Evolutionary conservation across 2,329 filamentous ascomycete species (phyloP).

Genomic region (Dendryphion nanum): DNA sequence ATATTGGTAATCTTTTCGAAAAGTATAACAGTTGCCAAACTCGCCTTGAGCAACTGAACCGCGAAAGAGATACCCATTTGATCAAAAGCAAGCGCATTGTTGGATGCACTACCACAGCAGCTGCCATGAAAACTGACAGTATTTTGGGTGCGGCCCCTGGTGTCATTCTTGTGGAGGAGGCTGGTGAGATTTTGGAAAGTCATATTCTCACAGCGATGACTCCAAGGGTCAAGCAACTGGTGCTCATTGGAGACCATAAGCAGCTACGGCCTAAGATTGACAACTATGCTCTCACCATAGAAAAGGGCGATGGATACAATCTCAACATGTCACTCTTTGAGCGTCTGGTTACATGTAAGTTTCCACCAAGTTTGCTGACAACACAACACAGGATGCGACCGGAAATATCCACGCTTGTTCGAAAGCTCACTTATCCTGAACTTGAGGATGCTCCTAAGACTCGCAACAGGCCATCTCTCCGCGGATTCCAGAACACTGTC

Average conservation of each 20-base stretch:
- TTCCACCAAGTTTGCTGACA: slow-evolving; percentile 53
- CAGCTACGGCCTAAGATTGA: slow-evolving; percentile 68
- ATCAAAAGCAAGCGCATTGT: slow-evolving; percentile 61
- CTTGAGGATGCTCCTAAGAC: slow-evolving; percentile 58
- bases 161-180: slow-evolving; percentile 68
- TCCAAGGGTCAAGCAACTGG: slow-evolving; percentile 58
- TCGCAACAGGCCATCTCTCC: slow-evolving; percentile 44
- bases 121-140: slow-evolving; percentile 59
- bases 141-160: slow-evolving; percentile 57
- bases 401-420: slow-evolving; percentile 61
- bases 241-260: slow-evolving; percentile 72
- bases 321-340: slow-evolving; percentile 70
- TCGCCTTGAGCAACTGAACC: slow-evolving; percentile 33
- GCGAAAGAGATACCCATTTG: slow-evolving; percentile 24
- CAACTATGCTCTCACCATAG: slow-evolving; percentile 60
- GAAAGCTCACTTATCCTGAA: slow-evolving; percentile 60
- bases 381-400: slow-evolving; percentile 69
- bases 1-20: slow-evolving; percentile 40
- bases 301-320: slow-evolving; percentile 64
- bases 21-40: slow-evolving; percentile 46
- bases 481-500: slow-evolving; percentile 60
- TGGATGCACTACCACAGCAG: slow-evolving; percentile 69
- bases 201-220: slow-evolving; percentile 64
- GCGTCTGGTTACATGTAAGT: slow-evolving; percentile 58
- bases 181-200: slow-evolving; percentile 69